phyloP scores from a whole-genome alignment of 768 basidiomycete species.

The Pleurotus salmoneostramineus region DNA sequence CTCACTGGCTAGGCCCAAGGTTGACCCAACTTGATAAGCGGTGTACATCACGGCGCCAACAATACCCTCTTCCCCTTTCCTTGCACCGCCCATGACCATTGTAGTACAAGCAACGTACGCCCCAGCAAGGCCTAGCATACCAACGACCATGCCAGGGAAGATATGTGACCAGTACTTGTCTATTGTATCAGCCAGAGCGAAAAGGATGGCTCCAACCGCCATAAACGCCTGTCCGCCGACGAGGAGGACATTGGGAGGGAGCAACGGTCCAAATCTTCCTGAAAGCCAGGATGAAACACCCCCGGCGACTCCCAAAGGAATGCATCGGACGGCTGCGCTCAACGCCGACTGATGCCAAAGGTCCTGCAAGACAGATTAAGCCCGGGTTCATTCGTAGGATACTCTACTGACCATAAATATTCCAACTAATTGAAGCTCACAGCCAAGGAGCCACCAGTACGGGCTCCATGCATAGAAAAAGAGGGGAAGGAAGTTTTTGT shows the following conservation, averaged over 20 bases:
- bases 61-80: constrained; percentile 11
- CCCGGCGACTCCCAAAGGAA: constrained; percentile 7
- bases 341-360: constrained; percentile 28
- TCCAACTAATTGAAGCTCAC: constrained; percentile 19
- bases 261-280: constrained; percentile 2
- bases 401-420: constrained; percentile 20
- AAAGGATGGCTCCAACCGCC: constrained; percentile 30
- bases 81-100: constrained; percentile 10
- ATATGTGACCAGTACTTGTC: constrained; percentile 37
- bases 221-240: constrained; percentile 32
- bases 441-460: constrained; percentile 25
- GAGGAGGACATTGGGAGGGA: constrained; percentile 21
- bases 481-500: constrained; percentile 34
- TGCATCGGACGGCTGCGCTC: constrained; percentile 28
- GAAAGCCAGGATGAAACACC: constrained; percentile 5
- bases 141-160: constrained; percentile 45
- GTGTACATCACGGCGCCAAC: constrained; percentile 12
- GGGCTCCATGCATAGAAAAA: constrained; percentile 22
- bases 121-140: constrained; percentile 37
- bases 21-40: constrained; percentile 9
- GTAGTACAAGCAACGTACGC: constrained; percentile 22
- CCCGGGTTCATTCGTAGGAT: not conserved
- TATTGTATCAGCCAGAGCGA: constrained; percentile 34
- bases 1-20: constrained; percentile 10
- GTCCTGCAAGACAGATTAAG: constrained; percentile 11